Evolutionary conservation across 768 basidiomycete genomes (phyloP).

Genomic region (Leccinum incarnatum): DNA sequence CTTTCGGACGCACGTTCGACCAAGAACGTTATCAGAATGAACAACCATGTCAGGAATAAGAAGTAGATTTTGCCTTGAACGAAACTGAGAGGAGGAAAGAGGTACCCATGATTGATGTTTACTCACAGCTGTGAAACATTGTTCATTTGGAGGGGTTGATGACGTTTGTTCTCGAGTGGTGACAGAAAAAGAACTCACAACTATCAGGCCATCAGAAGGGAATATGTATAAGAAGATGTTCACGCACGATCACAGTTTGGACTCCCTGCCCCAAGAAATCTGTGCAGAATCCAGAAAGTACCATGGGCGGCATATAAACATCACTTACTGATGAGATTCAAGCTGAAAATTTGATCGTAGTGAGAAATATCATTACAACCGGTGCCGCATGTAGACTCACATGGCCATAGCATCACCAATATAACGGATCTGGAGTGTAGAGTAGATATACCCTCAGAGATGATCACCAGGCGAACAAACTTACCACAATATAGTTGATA

Average conservation of each 20-base stretch:
- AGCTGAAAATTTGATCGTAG: neutral
- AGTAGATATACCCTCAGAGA: neutral
- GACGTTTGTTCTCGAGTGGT: neutral
- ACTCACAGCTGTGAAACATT: conserved; percentile 5
- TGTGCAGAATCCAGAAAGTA: neutral
- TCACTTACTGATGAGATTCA: conserved; percentile 12
- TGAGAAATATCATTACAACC: neutral
- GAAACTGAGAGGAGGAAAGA: neutral
- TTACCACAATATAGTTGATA: conserved; percentile 11
- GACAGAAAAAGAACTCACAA: conserved; percentile 11
- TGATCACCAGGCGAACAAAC: neutral
- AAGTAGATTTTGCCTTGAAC: neutral
- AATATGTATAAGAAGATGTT: neutral
- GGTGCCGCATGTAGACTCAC: neutral
- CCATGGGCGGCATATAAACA: neutral
- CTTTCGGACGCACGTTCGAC: conserved; percentile 5
- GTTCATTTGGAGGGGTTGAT: neutral
- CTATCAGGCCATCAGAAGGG: conserved; percentile 7
- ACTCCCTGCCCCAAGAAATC: conserved; percentile 12
- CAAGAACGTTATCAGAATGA: neutral
- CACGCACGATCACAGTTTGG: conserved; percentile 9
- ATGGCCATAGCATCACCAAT: conserved; percentile 11
- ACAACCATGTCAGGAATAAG: conserved; percentile 6
- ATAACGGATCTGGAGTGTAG: conserved; percentile 9
- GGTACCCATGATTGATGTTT: neutral